Base-by-base conservation (phyloP, 2,329 filamentous ascomycete genomes). In the Sclerotinia trifoliorum region DNA sequence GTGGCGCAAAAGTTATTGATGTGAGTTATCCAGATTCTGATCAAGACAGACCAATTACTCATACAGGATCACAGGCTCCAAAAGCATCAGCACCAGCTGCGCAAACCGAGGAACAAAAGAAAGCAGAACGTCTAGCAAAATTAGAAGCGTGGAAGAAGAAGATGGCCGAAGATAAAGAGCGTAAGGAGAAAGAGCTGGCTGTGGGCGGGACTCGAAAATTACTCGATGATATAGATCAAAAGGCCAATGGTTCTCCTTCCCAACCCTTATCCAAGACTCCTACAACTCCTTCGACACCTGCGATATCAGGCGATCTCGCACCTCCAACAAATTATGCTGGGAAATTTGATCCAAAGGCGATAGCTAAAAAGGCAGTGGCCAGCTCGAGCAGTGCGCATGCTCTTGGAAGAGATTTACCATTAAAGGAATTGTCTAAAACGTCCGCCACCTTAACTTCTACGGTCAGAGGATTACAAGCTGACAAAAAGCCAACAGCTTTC, bases 61-160 rank as follows among this genome's bases (percentile, higher is more conserved):
- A 76, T 52, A 21, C 48, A 44, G 35, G 15, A 35, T 19, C 26
- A 65, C 81, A 90, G 86, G 76, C 80, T 71, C 82, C 83, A 65
- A 89, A 88, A 76, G 79, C 83, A 56, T 78, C 83, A 73, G 77
- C 83, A 67, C 77, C 83, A 65, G 80, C 82, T 56, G 79, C 80
- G 24, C 88, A 88, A 75, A 83, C 86, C 42, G 91, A 93, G 74
- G 86, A 87, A 70, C 88, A 93, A 62, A 93, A 91, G 77, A 92
- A 94, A 78, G 90, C 90, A 62, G 91, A 94, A 78, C 84, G 91
- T 71, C 83, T 93, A 55, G 92, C 92, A 39, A 94, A 92, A 77
- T 81, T 96, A 39, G 92, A 94, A 78, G 91, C 92, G 68, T 97
- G 93, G 94, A 97, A 97, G 80, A 91, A 93, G 79, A 94, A 94